Evolutionary conservation across 2,329 filamentous ascomycete genomes (phyloP).

Genomic region (Fusarium nodosum): DNA sequence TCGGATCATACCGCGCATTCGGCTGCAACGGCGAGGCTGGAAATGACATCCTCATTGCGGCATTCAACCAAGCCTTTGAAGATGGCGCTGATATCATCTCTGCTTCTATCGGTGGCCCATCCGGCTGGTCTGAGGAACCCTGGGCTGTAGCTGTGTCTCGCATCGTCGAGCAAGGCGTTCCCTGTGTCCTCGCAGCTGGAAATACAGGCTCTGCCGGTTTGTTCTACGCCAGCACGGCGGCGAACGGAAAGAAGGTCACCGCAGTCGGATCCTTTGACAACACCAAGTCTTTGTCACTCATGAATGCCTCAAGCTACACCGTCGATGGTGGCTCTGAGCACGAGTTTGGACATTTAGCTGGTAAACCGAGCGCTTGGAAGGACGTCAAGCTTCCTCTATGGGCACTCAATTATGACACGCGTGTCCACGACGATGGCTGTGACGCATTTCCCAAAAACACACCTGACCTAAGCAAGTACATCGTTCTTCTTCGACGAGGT

Average conservation of each 20-base stretch:
- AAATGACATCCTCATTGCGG: slow-evolving; percentile 70
- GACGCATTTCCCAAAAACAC: slow-evolving; percentile 64
- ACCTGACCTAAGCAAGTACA: slow-evolving; percentile 68
- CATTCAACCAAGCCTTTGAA: slow-evolving; percentile 71
- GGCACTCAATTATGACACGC: slow-evolving; percentile 64
- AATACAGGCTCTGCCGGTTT: slow-evolving; percentile 63
- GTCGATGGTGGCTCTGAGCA: slow-evolving; percentile 53
- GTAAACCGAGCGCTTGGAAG: slow-evolving; percentile 59
- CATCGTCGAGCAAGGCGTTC: slow-evolving; percentile 67
- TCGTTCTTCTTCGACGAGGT: slow-evolving; percentile 72
- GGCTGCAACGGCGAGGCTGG: slow-evolving; percentile 65
- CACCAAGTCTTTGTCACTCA: slow-evolving; percentile 57
- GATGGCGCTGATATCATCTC: slow-evolving; percentile 71
- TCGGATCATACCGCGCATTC: slow-evolving; percentile 71
- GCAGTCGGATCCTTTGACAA: slow-evolving; percentile 67
- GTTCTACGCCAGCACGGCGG: slow-evolving; percentile 65
- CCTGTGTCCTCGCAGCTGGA: slow-evolving; percentile 67
- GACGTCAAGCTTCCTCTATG: slow-evolving; percentile 64
- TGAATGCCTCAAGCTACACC: slow-evolving; percentile 59
- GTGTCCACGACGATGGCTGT: slow-evolving; percentile 65
- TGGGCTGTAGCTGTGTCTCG: slow-evolving; percentile 65
- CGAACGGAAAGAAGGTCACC: slow-evolving; percentile 62
- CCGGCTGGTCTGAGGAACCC: slow-evolving; percentile 66
- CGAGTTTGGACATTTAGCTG: slow-evolving; percentile 61
- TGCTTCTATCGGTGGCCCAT: slow-evolving; percentile 65